Evolutionary conservation across 495 filamentous ascomycete genomes (phyloP).

Genomic region (Darksidea phi): DNA sequence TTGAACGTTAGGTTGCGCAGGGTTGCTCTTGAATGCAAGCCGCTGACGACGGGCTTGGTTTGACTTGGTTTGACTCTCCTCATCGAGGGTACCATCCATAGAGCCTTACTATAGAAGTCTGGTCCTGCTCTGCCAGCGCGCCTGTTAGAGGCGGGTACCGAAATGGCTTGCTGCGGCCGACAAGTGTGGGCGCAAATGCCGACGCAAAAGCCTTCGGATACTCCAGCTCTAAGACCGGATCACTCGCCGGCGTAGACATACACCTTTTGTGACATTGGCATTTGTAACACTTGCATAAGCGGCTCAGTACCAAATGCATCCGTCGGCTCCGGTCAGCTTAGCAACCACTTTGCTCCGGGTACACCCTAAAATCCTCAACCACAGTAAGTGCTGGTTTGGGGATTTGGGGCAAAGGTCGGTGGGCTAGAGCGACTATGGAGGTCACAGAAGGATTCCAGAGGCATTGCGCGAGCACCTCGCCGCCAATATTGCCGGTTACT

Average conservation of each 20-base stretch:
- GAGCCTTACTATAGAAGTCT: neutral
- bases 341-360: slow-evolving; percentile 14
- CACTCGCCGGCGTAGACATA: slow-evolving; percentile 2
- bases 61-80: neutral
- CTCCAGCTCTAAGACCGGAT: slow-evolving; percentile 13
- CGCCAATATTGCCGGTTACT: slow-evolving; percentile 14
- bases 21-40: neutral
- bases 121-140: no score
- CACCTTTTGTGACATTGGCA: slow-evolving; percentile 1
- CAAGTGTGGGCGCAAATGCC: slow-evolving; percentile 11
- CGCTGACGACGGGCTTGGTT: neutral
- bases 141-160: slow-evolving; percentile 13
- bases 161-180: slow-evolving; percentile 11
- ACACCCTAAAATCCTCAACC: slow-evolving; percentile 10
- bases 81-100: neutral
- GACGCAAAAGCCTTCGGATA: slow-evolving; percentile 13
- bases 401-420: slow-evolving; percentile 1
- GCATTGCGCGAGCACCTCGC: slow-evolving; percentile 17
- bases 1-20: neutral
- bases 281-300: no score
- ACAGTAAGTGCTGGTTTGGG: slow-evolving; percentile 10
- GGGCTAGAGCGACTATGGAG: slow-evolving; percentile 6
- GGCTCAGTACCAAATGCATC: slow-evolving; percentile 15
- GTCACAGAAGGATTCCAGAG: slow-evolving; percentile 10
- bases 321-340: slow-evolving; percentile 15